These are phyloP conservation scores for Boletus tylopilopsis DNA, from an alignment of 768 basidiomycete species.

Conservation along the genomic window DNA sequence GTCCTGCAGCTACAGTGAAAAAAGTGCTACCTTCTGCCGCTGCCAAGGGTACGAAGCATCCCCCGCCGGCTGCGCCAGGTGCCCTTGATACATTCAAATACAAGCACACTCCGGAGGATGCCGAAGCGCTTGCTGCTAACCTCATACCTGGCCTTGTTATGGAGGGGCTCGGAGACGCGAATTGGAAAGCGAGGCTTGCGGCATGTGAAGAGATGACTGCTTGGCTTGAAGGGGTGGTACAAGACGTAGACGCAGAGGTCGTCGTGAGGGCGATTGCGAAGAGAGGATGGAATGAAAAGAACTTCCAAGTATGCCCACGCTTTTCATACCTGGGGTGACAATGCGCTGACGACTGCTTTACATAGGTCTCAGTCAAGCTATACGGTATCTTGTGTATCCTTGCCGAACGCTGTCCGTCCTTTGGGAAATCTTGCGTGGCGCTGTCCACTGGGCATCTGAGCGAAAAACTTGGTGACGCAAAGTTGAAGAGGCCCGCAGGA, in stretches of 20 bases:
- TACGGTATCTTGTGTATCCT: slow-evolving; percentile 74
- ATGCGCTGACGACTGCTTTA: slow-evolving; percentile 3
- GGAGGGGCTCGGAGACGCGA: slow-evolving; percentile 74
- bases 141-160: slow-evolving; percentile 68
- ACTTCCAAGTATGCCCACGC: slow-evolving; percentile 75
- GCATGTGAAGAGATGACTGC: slow-evolving; percentile 80
- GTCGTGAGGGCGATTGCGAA: slow-evolving; percentile 83
- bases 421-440: slow-evolving; percentile 82
- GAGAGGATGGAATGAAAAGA: slow-evolving; percentile 98
- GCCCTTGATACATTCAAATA: slow-evolving; percentile 84
- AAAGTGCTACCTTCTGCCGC: slow-evolving; percentile 40
- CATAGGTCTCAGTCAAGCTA: slow-evolving; percentile 84
- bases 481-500: slow-evolving; percentile 94
- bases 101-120: slow-evolving; percentile 88
- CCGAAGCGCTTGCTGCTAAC: slow-evolving; percentile 72
- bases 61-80: slow-evolving; percentile 46
- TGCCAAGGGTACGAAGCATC: slow-evolving; percentile 45
- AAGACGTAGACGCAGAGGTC: slow-evolving; percentile 79
- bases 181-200: slow-evolving; percentile 91
- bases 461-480: slow-evolving; percentile 95
- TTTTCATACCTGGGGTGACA: background rate
- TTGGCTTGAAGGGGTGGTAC: slow-evolving; percentile 73
- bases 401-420: slow-evolving; percentile 75
- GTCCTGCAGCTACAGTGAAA: slow-evolving; percentile 37
- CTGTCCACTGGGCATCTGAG: slow-evolving; percentile 76